Percentiles rank a stretch among this genome's conserved stretches.
These are phyloP conservation scores for Termitomyces sp. DNA, from an alignment of 768 basidiomycete genomes.

Conservation along the genomic window DNA sequence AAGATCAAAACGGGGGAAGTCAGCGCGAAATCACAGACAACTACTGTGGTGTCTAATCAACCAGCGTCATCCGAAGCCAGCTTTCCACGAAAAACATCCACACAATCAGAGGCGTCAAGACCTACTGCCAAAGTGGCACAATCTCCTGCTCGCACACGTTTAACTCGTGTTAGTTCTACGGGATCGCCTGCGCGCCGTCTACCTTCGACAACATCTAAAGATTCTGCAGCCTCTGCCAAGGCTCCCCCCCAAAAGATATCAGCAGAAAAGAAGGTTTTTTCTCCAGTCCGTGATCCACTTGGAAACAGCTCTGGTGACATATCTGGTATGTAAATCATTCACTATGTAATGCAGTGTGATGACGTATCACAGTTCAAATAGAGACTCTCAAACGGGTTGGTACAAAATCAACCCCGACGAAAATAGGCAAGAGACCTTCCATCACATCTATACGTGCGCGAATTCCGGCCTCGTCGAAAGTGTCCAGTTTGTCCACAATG, in stretches of 20 bases:
- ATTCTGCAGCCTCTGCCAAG: conserved; percentile 5
- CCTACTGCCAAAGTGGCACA: neutral
- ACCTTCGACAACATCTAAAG: conserved; percentile 17
- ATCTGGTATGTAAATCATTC: conserved; percentile 20
- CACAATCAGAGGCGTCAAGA: conserved; percentile 7
- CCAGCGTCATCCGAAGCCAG: neutral
- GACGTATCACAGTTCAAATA: conserved; percentile 18
- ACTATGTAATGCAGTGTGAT: neutral
- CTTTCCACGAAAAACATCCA: conserved; percentile 12
- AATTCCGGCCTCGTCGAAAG: conserved; percentile 11
- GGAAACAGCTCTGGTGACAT: conserved; percentile 30
- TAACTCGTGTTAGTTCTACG: conserved; percentile 8
- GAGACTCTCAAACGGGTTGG: conserved; percentile 13
- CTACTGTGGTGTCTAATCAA: conserved; percentile 13
- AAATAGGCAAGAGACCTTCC: conserved; percentile 4
- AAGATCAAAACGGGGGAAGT: conserved; percentile 14
- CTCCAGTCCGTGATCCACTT: conserved; percentile 36
- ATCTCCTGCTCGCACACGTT: conserved; percentile 15
- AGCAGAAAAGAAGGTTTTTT: conserved; percentile 28
- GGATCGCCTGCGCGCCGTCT: conserved; percentile 22
- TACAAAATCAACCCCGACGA: conserved; percentile 9
- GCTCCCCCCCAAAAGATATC: conserved; percentile 7
- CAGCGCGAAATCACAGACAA: conserved; percentile 14
- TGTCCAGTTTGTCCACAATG: conserved; percentile 7
- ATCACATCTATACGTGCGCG: conserved; percentile 1